These are phyloP conservation scores for Ramularia endophylla DNA, from an alignment of 2,329 filamentous ascomycete genomes.

Conservation along the genomic window DNA sequence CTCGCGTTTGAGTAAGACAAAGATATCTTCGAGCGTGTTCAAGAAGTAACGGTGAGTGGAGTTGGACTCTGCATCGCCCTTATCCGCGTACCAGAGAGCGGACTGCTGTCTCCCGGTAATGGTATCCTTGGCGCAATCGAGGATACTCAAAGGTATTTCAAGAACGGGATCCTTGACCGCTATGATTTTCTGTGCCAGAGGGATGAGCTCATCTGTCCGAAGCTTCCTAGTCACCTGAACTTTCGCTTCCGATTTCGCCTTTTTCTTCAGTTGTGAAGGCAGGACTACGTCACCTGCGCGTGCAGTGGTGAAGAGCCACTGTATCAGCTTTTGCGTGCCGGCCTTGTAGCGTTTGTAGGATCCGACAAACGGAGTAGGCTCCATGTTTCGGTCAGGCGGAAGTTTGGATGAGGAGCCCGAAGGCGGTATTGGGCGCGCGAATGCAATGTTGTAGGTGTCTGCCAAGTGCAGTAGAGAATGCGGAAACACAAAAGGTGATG, in stretches of 20 bases:
- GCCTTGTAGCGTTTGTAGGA: too few relatives aligned
- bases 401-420: too few relatives aligned
- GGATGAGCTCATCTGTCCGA: background rate
- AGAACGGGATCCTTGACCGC: constrained; percentile 1
- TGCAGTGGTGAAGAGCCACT: too few relatives aligned
- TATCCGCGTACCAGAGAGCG: too few relatives aligned
- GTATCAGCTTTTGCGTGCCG: too few relatives aligned
- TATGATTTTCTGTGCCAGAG: constrained; percentile 1
- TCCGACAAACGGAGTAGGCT: too few relatives aligned
- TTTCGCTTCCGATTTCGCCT: background rate
- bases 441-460: too few relatives aligned
- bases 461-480: too few relatives aligned
- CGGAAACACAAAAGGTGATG: too few relatives aligned
- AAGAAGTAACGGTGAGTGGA: constrained; percentile 4
- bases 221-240: background rate
- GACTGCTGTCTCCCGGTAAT: constrained; percentile 2
- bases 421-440: too few relatives aligned
- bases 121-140: constrained; percentile 4
- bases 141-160: constrained; percentile 6
- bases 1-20: background rate
- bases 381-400: too few relatives aligned
- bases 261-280: background rate
- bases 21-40: background rate
- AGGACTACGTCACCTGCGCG: too few relatives aligned
- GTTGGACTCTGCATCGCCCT: background rate